phyloP scores from a whole-genome alignment of 805 yeast species.

The Cyberlindnera sargentensis region DNA sequence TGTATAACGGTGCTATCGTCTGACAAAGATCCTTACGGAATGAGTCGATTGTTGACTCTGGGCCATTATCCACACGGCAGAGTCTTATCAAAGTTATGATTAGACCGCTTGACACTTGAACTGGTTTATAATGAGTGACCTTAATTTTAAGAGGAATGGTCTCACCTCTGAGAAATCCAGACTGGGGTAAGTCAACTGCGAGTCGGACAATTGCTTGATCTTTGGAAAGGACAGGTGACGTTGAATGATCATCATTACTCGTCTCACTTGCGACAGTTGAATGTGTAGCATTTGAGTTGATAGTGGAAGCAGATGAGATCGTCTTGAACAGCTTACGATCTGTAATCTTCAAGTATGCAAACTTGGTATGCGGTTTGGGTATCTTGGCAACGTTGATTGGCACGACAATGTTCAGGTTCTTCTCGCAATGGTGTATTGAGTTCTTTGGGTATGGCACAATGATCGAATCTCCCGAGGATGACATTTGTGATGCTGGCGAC shows the following conservation, averaged over 20 bases:
- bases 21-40: slow-evolving; percentile 83
- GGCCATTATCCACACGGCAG: slow-evolving; percentile 59
- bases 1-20: slow-evolving; percentile 64
- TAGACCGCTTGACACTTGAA: slow-evolving; percentile 65
- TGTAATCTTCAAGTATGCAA: slow-evolving; percentile 55
- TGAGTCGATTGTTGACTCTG: slow-evolving; percentile 43
- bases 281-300: slow-evolving; percentile 25
- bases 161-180: slow-evolving; percentile 80
- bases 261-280: slow-evolving; percentile 15
- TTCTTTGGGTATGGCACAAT: slow-evolving; percentile 17
- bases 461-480: slow-evolving; percentile 13
- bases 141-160: slow-evolving; percentile 61
- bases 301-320: slow-evolving; percentile 34
- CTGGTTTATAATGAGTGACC: slow-evolving; percentile 62
- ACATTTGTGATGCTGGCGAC: slow-evolving; percentile 17
- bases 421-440: slow-evolving; percentile 43
- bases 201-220: slow-evolving; percentile 27
- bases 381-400: slow-evolving; percentile 69
- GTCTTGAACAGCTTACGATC: slow-evolving; percentile 31
- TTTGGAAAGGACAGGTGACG: slow-evolving; percentile 1
- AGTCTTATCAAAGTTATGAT: slow-evolving; percentile 76
- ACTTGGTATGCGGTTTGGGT: slow-evolving; percentile 61
- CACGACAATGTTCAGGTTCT: slow-evolving; percentile 50
- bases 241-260: slow-evolving; percentile 15
- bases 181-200: slow-evolving; percentile 41